A percentile compares a stretch with the other conserved stretches of the same genome.
Evolutionary conservation across 2,329 filamentous ascomycete genomes (phyloP).

Genomic region (Nannizzia gypsea): DNA sequence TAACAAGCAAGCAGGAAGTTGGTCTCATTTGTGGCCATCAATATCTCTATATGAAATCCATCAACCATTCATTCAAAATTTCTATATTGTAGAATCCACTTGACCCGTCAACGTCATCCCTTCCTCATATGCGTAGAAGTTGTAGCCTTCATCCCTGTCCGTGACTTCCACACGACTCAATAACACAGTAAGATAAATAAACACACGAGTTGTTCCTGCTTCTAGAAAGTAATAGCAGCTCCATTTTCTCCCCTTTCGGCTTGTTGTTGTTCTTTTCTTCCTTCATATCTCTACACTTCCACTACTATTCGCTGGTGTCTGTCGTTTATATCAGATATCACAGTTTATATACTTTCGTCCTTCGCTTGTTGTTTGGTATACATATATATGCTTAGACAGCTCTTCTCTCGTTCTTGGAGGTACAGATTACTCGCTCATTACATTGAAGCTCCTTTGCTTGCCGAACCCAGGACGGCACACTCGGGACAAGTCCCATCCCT

Average conservation of each 20-base stretch:
- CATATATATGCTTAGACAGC: not conserved
- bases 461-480: not conserved
- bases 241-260: not conserved
- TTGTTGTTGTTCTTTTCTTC: not conserved
- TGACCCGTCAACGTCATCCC: too few species aligned
- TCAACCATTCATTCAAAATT: too few species aligned
- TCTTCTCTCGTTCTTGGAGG: not conserved
- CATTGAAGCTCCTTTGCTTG: not conserved
- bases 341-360: not conserved
- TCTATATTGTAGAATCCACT: too few species aligned
- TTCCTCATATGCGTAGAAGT: not conserved
- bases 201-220: not conserved
- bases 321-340: not conserved
- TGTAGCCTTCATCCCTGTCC: not conserved
- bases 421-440: not conserved
- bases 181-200: not conserved
- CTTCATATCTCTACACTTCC: too few species aligned
- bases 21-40: not conserved
- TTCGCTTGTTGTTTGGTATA: not conserved
- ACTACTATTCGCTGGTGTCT: not conserved
- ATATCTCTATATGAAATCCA: not conserved
- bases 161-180: not conserved
- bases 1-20: not conserved
- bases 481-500: not conserved
- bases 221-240: not conserved